phyloP scores from a whole-genome alignment of 495 filamentous ascomycete genomes.

The Penicillium soppii region DNA sequence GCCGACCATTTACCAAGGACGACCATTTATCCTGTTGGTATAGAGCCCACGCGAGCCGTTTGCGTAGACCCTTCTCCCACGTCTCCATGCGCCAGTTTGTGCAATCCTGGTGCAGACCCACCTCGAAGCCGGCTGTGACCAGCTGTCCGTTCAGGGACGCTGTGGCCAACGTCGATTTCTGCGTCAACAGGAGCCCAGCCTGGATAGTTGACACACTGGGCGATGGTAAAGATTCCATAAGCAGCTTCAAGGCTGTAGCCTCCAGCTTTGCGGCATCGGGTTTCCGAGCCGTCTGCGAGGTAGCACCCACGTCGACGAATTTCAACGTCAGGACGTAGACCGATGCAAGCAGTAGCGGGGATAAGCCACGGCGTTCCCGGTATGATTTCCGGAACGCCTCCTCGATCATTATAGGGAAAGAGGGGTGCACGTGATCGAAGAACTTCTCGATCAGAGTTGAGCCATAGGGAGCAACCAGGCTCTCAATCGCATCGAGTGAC shows the following conservation, averaged over 20 bases:
- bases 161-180: slow-evolving; percentile 82
- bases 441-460: slow-evolving; percentile 80
- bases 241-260: slow-evolving; percentile 67
- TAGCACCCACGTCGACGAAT: slow-evolving; percentile 77
- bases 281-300: slow-evolving; percentile 60
- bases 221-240: slow-evolving; percentile 74
- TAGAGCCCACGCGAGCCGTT: slow-evolving; percentile 58
- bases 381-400: slow-evolving; percentile 84
- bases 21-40: slow-evolving; percentile 64
- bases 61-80: slow-evolving; percentile 55
- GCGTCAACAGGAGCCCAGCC: slow-evolving; percentile 83
- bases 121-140: slow-evolving; percentile 53
- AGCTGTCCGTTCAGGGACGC: slow-evolving; percentile 83
- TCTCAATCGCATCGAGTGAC: slow-evolving; percentile 77
- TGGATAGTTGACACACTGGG: slow-evolving; percentile 94
- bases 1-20: slow-evolving; percentile 54
- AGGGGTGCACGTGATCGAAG: slow-evolving; percentile 84
- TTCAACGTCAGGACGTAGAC: slow-evolving; percentile 90
- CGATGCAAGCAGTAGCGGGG: slow-evolving; percentile 80
- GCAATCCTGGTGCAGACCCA: slow-evolving; percentile 59
- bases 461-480: slow-evolving; percentile 78
- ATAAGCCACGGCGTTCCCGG: slow-evolving; percentile 72
- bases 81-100: slow-evolving; percentile 53
- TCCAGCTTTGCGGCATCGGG: slow-evolving; percentile 78
- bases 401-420: slow-evolving; percentile 87